These are phyloP conservation scores for Trichoderma koningiopsis DNA, from an alignment of 2,329 filamentous ascomycete genomes.

Conservation along the genomic window DNA sequence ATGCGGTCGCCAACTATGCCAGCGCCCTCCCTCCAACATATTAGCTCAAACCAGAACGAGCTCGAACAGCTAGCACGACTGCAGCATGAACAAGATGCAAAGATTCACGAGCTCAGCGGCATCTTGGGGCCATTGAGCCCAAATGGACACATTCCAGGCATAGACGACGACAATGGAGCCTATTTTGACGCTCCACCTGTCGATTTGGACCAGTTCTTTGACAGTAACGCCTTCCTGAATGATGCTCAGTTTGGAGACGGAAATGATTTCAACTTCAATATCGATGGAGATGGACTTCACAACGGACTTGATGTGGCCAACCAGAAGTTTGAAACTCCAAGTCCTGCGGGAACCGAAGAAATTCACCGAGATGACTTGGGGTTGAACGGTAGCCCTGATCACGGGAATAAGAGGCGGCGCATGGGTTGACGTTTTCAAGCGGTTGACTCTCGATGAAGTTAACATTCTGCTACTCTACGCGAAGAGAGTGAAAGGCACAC, in stretches of 20 bases:
- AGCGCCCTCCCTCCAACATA: slow-evolving; percentile 59
- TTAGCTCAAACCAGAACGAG: slow-evolving; percentile 71
- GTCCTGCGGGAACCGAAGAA: slow-evolving; percentile 54
- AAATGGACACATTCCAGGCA: slow-evolving; percentile 73
- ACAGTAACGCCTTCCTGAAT: slow-evolving; percentile 45
- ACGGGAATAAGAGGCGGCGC: slow-evolving; percentile 44
- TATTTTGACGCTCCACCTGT: slow-evolving; percentile 44
- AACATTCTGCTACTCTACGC: background rate
- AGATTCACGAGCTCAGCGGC: slow-evolving; percentile 73
- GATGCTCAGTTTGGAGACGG: slow-evolving; percentile 47
- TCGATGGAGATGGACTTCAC: slow-evolving; percentile 42
- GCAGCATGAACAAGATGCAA: slow-evolving; percentile 75
- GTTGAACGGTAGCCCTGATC: slow-evolving; percentile 32
- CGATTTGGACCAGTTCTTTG: slow-evolving; percentile 57
- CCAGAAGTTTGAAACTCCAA: slow-evolving; percentile 42
- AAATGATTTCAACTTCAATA: slow-evolving; percentile 55
- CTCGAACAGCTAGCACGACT: slow-evolving; percentile 78
- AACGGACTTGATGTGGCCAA: background rate
- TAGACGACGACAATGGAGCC: slow-evolving; percentile 49
- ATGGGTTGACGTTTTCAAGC: slow-evolving; percentile 33
- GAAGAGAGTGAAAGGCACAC: background rate
- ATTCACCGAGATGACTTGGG: slow-evolving; percentile 48
- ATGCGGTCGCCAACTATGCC: slow-evolving; percentile 48
- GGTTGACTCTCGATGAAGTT: background rate
- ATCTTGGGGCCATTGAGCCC: slow-evolving; percentile 80